Conservation (phyloP, 371 early-diverging fungal genomes). For the Mortierella polycephala region DNA sequence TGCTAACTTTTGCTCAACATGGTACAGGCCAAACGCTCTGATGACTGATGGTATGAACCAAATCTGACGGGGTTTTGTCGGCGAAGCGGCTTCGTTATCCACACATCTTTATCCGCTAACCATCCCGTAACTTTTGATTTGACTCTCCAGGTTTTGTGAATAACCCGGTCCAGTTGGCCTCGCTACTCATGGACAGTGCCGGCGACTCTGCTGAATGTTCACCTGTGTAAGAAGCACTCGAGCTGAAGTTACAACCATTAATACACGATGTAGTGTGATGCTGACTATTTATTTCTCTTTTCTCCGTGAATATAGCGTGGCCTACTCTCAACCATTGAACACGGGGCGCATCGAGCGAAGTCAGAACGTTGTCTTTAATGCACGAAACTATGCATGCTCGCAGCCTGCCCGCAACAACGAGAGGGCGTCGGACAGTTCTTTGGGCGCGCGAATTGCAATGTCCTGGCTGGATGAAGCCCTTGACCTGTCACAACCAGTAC, state of each 20-base stretch:
- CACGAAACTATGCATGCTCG: constrained; percentile 38
- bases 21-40: constrained; percentile 25
- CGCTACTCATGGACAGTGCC: constrained; percentile 57
- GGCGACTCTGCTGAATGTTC: constrained; percentile 35
- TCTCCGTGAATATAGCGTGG: constrained; percentile 24
- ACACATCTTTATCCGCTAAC: neutral
- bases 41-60: constrained; percentile 24
- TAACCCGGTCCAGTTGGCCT: constrained; percentile 63
- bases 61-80: too few relatives aligned
- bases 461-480: constrained; percentile 52
- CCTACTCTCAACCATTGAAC: constrained; percentile 49
- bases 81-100: neutral
- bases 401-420: constrained; percentile 52
- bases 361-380: constrained; percentile 30
- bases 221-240: constrained; percentile 17
- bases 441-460: constrained; percentile 44
- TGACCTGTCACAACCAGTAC: constrained; percentile 45
- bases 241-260: neutral
- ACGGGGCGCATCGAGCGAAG: constrained; percentile 40
- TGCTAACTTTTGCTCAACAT: neutral
- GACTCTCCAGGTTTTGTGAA: constrained; percentile 56
- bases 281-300: neutral
- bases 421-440: constrained; percentile 45
- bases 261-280: neutral
- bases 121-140: neutral